These are phyloP conservation scores for Primulina tabacum DNA, from an alignment of 257 asterid species.

Conservation along the genomic window DNA sequence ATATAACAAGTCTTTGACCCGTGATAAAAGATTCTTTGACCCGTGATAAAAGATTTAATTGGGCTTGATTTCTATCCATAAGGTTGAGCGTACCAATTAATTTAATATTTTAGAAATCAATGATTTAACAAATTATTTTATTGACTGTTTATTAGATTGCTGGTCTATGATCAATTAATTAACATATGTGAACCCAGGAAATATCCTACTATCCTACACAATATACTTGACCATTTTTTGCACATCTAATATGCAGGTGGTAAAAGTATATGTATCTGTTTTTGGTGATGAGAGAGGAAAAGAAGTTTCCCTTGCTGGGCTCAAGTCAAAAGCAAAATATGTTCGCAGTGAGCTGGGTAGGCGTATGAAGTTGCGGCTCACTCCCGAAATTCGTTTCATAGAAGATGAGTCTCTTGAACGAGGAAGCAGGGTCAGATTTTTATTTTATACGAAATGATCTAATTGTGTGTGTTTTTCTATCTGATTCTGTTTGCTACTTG, in stretches of 20 bases:
- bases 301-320: slow-evolving; percentile 89
- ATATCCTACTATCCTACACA: not conserved
- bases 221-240: slow-evolving; percentile 19
- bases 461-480: not conserved
- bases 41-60: too few species aligned
- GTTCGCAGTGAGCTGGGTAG: slow-evolving; percentile 85
- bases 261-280: slow-evolving; percentile 91
- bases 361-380: slow-evolving; percentile 93
- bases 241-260: slow-evolving; percentile 55
- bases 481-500: not conserved
- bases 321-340: slow-evolving; percentile 85
- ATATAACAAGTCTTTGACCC: too few species aligned
- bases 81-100: too few species aligned
- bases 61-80: too few species aligned
- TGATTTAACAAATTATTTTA: not conserved
- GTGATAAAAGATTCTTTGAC: too few species aligned
- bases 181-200: not conserved
- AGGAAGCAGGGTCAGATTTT: slow-evolving; percentile 90
- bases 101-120: not conserved
- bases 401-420: slow-evolving; percentile 94
- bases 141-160: not conserved
- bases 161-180: not conserved
- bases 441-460: slow-evolving; percentile 9
- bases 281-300: slow-evolving; percentile 99
- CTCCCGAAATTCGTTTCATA: slow-evolving; percentile 91